Evolutionary conservation across 2,329 filamentous ascomycete species (phyloP).

Genomic region (Paracamarosporium sp.): DNA sequence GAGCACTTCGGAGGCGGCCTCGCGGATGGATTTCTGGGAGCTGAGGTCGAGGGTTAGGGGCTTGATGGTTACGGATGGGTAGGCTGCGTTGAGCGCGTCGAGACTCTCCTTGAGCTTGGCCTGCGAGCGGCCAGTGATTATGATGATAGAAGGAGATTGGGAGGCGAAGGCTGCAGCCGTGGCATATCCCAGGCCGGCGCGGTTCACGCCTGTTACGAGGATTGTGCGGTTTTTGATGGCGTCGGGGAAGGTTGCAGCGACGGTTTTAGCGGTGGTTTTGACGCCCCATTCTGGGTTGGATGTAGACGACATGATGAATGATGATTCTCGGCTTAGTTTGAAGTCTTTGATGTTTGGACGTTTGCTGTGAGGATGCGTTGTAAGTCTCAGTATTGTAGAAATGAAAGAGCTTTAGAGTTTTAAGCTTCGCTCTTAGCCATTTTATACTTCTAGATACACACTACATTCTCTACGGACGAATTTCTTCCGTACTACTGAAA

Average conservation of each 20-base stretch:
- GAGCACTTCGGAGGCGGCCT: constrained; percentile 32
- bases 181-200: background rate
- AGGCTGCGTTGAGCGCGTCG: constrained; percentile 30
- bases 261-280: constrained; percentile 12
- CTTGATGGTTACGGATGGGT: constrained; percentile 39
- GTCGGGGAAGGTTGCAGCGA: constrained; percentile 13
- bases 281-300: constrained; percentile 5
- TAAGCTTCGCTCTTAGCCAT: too few relatives aligned
- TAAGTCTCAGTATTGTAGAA: background rate
- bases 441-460: background rate
- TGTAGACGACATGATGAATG: background rate
- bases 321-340: background rate
- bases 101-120: constrained; percentile 46
- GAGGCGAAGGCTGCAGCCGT: constrained; percentile 1
- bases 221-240: constrained; percentile 13
- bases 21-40: constrained; percentile 32
- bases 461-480: background rate
- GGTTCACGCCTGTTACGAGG: constrained; percentile 7
- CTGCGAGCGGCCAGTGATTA: constrained; percentile 45
- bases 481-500: background rate
- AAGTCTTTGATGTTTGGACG: background rate
- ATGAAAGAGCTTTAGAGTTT: too few relatives aligned
- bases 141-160: constrained; percentile 11
- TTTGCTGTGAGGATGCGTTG: too few relatives aligned
- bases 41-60: constrained; percentile 36